Base-by-base conservation (phyloP, 331 rosid species). In the Cydonia oblonga region DNA sequence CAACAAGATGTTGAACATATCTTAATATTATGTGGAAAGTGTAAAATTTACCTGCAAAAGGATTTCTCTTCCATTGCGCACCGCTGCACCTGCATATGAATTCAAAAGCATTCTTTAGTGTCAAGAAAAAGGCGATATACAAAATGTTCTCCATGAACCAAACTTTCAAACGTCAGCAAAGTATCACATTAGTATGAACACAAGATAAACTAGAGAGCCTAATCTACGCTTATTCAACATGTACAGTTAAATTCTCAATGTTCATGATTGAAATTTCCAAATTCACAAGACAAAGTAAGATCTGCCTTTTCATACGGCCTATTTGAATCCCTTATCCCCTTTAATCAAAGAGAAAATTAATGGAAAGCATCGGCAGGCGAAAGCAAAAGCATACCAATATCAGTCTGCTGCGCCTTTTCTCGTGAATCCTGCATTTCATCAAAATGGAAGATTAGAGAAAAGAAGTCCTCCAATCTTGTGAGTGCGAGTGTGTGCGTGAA, bases 1-100 rank as follows among this genome's bases (percentile, higher is more conserved):
- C 56, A 75, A 28, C 7, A 7, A 25, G 68, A 30, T 4, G 29
- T 20, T 32, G 65, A 20, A 26, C 52, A 19, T 52, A 66, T 38
- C 16, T 14, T 4, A 56, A 22, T 71, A 62, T 4, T 66, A 51
- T 25, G n/a, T 7, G 72, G 18, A 38, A 23, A 75, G 16, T 28
- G 64, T 15, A 33, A 74, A 81, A 40, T 49, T 64, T 81, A 89
- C 97, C 93, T 91, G 97, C 56, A 89, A 59, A 67, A 91, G 87
- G 71, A 91, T 74, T 75, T 91, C 93, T 78, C 85, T 84, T 83
- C 97, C 96, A 81, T 71, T 76, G 66, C 80, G 80, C 65, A 84
- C n/a, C 66, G 83, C 18, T 10, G 85, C 78, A 71, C 78, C 91
- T 84, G 85, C 29, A 70, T 74, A 72, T 62, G 24, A 61, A 65